Percentiles rank a stretch among this genome's conserved stretches.
Evolutionary conservation across 2,329 filamentous ascomycete genomes (phyloP).

Genomic region (Graphilbum fragrans): DNA sequence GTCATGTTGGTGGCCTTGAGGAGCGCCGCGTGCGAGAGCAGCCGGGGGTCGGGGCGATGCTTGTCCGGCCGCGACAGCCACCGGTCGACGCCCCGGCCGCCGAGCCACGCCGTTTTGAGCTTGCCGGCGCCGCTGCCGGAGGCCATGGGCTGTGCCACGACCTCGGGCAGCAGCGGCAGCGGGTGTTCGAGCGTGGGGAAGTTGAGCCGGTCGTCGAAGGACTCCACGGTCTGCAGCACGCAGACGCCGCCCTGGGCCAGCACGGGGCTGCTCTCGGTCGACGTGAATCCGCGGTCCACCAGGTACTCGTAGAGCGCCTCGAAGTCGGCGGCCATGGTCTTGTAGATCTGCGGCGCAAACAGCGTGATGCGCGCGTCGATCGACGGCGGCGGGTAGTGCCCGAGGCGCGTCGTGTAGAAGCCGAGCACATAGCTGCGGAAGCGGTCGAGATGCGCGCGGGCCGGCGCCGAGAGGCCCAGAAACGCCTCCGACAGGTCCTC

Average conservation of each 20-base stretch:
- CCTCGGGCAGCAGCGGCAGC: slow-evolving; percentile 52
- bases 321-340: slow-evolving; percentile 57
- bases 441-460: slow-evolving; percentile 55
- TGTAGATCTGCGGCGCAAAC: slow-evolving; percentile 47
- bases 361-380: slow-evolving; percentile 26
- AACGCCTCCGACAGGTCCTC: slow-evolving; percentile 56
- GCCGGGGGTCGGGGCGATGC: slow-evolving; percentile 32
- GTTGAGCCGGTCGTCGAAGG: slow-evolving; percentile 51
- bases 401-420: slow-evolving; percentile 55
- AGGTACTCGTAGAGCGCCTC: slow-evolving; percentile 58
- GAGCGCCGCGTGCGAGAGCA: slow-evolving; percentile 39
- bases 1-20: slow-evolving; percentile 36
- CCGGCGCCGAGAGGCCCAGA: slow-evolving; percentile 49
- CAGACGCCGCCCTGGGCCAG: slow-evolving; percentile 56
- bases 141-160: not conserved
- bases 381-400: slow-evolving; percentile 56
- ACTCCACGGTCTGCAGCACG: slow-evolving; percentile 53
- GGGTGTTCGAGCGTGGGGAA: slow-evolving; percentile 51
- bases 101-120: slow-evolving; percentile 29
- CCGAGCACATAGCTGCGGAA: slow-evolving; percentile 58
- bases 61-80: slow-evolving; percentile 18
- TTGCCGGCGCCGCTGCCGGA: slow-evolving; percentile 11
- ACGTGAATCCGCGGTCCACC: slow-evolving; percentile 47
- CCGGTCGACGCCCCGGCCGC: slow-evolving; percentile 13
- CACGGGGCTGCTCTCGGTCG: slow-evolving; percentile 35